These are phyloP conservation scores for Pseudocercospora musae DNA, from an alignment of 2,329 filamentous ascomycete genomes.

Conservation along the genomic window DNA sequence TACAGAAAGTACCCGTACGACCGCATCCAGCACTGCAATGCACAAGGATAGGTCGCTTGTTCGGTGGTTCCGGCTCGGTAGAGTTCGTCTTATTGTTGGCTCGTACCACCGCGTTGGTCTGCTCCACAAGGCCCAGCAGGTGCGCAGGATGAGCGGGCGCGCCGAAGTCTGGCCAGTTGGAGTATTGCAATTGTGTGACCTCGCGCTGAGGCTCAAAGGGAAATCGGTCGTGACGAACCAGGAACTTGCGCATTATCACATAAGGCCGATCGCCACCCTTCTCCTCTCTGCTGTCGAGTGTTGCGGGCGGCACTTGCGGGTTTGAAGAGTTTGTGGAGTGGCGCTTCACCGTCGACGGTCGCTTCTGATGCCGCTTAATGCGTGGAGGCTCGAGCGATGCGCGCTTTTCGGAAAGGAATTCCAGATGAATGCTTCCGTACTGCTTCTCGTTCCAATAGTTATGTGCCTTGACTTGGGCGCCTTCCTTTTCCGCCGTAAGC, in stretches of 20 bases:
- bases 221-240: conserved; percentile 69
- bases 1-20: conserved; percentile 93
- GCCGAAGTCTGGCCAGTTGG: conserved; percentile 96
- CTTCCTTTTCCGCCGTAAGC: conserved; percentile 91
- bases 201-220: conserved; percentile 86
- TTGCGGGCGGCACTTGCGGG: conserved; percentile 30
- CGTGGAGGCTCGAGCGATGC: conserved; percentile 66
- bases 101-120: conserved; percentile 70
- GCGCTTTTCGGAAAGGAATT: conserved; percentile 74
- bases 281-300: conserved; percentile 26
- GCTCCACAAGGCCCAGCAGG: conserved; percentile 82
- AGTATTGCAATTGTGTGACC: conserved; percentile 91
- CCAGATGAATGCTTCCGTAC: conserved; percentile 74
- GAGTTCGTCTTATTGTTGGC: conserved; percentile 40
- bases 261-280: conserved; percentile 60
- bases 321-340: conserved; percentile 37
- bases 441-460: conserved; percentile 81
- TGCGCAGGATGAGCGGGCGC: conserved; percentile 85
- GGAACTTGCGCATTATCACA: conserved; percentile 83
- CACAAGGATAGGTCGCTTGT: conserved; percentile 72
- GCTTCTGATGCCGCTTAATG: conserved; percentile 45
- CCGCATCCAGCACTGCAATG: conserved; percentile 97
- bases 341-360: conserved; percentile 37
- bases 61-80: conserved; percentile 51
- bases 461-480: conserved; percentile 91